These are phyloP conservation scores for Pseudognaphalium luteoalbum DNA, from an alignment of 129 eudicot genomes.

Conservation along the genomic window DNA sequence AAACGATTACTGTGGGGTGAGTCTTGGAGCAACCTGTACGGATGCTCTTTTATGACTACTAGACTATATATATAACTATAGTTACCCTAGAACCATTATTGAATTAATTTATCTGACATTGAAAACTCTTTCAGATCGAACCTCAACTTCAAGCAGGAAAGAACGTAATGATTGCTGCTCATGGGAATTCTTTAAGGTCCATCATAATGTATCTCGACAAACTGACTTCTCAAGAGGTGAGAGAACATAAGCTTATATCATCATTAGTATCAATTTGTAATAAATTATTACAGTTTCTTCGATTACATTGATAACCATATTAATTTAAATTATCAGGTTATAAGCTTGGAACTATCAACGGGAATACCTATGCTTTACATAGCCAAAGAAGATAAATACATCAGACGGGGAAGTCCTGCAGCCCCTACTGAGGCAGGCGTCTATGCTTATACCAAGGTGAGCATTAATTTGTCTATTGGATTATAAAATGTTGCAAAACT, in stretches of 20 bases:
- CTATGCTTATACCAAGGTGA: conserved; percentile 90
- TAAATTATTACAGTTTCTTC: background rate
- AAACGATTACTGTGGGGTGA: background rate
- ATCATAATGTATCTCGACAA: conserved; percentile 98
- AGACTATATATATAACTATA: background rate
- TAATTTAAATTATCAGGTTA: conserved; percentile 51
- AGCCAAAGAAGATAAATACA: conserved; percentile 71
- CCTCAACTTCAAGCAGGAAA: conserved; percentile 84
- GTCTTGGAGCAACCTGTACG: background rate
- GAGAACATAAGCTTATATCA: background rate
- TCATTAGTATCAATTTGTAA: background rate
- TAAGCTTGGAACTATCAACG: conserved; percentile 91
- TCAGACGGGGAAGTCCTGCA: conserved; percentile 88
- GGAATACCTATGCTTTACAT: conserved; percentile 98
- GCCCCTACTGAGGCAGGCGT: conserved; percentile 95
- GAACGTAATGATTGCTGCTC: conserved; percentile 98
- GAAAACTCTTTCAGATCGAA: conserved; percentile 58
- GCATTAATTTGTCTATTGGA: background rate
- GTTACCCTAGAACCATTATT: too few species aligned
- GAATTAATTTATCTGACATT: conserved; percentile 10
- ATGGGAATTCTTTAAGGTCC: conserved; percentile 95
- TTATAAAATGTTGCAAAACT: background rate
- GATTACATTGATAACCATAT: background rate
- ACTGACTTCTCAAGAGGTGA: conserved; percentile 93
- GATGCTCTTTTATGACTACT: background rate